phyloP scores from a whole-genome alignment of 2,329 filamentous ascomycete genomes.

The Penicillium sp. region DNA sequence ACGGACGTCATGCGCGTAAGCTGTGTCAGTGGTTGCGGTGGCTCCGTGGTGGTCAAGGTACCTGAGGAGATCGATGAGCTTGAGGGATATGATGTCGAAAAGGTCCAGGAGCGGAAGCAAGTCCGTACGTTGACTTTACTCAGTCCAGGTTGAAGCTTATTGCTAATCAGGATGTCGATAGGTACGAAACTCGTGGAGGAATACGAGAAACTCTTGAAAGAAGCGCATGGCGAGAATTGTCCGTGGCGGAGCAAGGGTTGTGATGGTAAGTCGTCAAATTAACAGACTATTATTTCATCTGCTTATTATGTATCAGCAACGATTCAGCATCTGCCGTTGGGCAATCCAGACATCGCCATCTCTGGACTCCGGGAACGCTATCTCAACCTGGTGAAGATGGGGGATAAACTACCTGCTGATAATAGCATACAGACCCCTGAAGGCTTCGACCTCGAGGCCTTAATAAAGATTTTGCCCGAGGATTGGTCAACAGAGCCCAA shows the following conservation, averaged over 20 bases:
- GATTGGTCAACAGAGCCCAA: constrained; percentile 20
- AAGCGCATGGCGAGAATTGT: constrained; percentile 73
- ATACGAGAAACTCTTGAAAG: constrained; percentile 67
- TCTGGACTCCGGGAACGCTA: constrained; percentile 59
- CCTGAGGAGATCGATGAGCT: constrained; percentile 58
- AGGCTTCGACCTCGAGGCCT: constrained; percentile 28
- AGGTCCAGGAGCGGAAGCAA: constrained; percentile 40
- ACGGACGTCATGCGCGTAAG: constrained; percentile 75
- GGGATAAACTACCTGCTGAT: constrained; percentile 34
- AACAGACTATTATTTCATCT: not conserved
- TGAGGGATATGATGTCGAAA: constrained; percentile 43
- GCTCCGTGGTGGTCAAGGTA: constrained; percentile 76
- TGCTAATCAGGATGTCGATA: constrained; percentile 18
- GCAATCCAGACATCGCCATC: constrained; percentile 57
- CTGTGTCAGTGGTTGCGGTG: constrained; percentile 74
- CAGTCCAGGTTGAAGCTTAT: not conserved
- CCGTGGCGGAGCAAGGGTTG: constrained; percentile 85
- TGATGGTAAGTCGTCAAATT: constrained; percentile 56
- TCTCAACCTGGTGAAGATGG: constrained; percentile 45
- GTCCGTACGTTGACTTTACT: constrained; percentile 34
- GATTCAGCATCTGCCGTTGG: constrained; percentile 61
- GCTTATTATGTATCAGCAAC: constrained; percentile 44
- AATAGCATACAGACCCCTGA: constrained; percentile 31
- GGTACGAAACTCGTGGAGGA: constrained; percentile 66
- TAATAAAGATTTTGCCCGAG: constrained; percentile 28